A percentile compares a stretch with the other conserved stretches of the same genome.
Conservation (phyloP, 208 protist genomes). For the Naegleria fowleri region DNA sequence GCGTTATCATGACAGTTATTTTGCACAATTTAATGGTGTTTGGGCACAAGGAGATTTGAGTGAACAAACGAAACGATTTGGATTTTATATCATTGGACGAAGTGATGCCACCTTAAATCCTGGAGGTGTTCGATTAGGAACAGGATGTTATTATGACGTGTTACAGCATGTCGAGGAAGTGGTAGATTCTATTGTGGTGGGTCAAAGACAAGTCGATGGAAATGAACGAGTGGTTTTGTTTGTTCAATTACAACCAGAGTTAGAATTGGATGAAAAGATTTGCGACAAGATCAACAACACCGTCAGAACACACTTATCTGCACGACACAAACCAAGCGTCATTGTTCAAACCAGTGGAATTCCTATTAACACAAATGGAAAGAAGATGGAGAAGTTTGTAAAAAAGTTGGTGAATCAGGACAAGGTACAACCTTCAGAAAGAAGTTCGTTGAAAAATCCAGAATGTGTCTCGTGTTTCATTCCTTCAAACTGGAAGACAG, state of each 20-base stretch:
- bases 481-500: neutral
- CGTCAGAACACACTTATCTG: neutral
- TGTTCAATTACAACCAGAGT: neutral
- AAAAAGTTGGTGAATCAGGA: neutral
- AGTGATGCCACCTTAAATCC: neutral
- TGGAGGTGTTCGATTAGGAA: neutral
- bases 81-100: neutral
- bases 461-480: neutral
- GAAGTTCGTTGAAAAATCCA: neutral
- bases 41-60: slow-evolving; percentile 10
- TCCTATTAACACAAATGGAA: neutral
- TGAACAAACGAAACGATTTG: neutral
- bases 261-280: neutral
- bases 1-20: neutral
- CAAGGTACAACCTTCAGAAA: neutral
- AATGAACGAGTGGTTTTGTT: neutral
- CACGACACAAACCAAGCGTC: neutral
- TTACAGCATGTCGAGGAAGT: neutral
- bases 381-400: neutral
- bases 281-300: neutral
- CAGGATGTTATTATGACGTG: neutral
- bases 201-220: neutral
- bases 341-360: neutral
- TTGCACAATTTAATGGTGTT: neutral
- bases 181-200: neutral